These are phyloP conservation scores for Phytophthora kernoviae DNA, from an alignment of 352 stramenopile genomes.

Conservation along the genomic window DNA sequence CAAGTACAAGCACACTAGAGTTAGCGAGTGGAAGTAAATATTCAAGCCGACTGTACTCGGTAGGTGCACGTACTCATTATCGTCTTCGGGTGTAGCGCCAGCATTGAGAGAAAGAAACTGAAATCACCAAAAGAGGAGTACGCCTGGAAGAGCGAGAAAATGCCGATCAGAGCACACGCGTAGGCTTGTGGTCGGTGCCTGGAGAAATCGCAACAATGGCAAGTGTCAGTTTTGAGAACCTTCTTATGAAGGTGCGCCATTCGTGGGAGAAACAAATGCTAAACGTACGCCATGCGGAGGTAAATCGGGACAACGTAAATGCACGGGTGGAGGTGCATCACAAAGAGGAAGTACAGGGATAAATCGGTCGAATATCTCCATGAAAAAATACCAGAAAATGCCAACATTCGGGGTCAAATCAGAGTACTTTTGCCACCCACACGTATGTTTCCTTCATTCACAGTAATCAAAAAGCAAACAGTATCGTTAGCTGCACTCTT, in stretches of 20 bases:
- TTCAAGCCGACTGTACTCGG: too few species aligned
- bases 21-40: slow-evolving; percentile 6
- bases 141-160: slow-evolving; percentile 80
- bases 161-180: slow-evolving; percentile 65
- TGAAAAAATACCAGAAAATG: slow-evolving; percentile 92
- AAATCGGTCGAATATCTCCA: slow-evolving; percentile 88
- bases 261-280: too few species aligned
- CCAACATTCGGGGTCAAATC: slow-evolving; percentile 86
- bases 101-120: slow-evolving; percentile 72
- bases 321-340: slow-evolving; percentile 79
- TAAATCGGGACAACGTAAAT: slow-evolving; percentile 85
- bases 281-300: slow-evolving; percentile 68
- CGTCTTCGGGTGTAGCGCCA: slow-evolving; percentile 77
- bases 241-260: too few species aligned
- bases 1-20: neutral
- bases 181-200: slow-evolving; percentile 78
- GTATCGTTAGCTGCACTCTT: neutral
- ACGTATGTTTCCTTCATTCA: slow-evolving; percentile 71
- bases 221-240: too few species aligned
- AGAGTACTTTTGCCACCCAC: slow-evolving; percentile 78
- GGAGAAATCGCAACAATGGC: slow-evolving; percentile 2
- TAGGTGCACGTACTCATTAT: slow-evolving; percentile 61
- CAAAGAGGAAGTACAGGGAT: slow-evolving; percentile 84
- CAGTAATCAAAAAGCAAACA: slow-evolving; percentile 2
- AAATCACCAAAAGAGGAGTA: slow-evolving; percentile 84